These are phyloP conservation scores for Claviceps sp. DNA, from an alignment of 2,329 filamentous ascomycete genomes.

Conservation along the genomic window DNA sequence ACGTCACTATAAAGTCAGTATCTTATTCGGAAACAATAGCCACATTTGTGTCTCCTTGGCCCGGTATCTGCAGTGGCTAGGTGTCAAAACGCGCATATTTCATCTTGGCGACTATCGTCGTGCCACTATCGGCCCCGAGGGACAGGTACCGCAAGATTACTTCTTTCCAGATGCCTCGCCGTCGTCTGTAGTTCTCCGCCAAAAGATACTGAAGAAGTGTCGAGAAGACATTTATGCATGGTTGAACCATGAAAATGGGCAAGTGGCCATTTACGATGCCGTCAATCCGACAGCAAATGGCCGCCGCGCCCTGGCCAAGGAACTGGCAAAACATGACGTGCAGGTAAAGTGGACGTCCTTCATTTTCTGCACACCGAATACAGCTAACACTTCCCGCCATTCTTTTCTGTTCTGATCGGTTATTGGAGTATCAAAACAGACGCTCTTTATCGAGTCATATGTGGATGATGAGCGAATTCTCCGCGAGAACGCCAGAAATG, in stretches of 20 bases:
- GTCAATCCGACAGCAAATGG: conserved; percentile 84
- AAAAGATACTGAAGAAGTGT: conserved; percentile 96
- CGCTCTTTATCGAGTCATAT: conserved; percentile 90
- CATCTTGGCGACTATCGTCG: conserved; percentile 93
- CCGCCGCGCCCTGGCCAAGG: conserved; percentile 74
- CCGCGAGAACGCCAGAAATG: conserved; percentile 88
- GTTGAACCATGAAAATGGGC: conserved; percentile 91
- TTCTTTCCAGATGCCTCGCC: conserved; percentile 94
- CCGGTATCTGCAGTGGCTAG: conserved; percentile 89
- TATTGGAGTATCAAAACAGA: conserved; percentile 34
- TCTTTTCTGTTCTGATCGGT: too few species aligned
- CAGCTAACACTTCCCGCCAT: neutral
- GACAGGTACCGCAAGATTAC: conserved; percentile 87
- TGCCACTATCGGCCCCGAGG: conserved; percentile 72
- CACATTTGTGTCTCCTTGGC: conserved; percentile 94
- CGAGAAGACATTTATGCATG: conserved; percentile 95
- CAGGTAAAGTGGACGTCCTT: conserved; percentile 37
- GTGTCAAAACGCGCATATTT: conserved; percentile 96
- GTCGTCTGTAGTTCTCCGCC: conserved; percentile 79
- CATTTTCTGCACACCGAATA: neutral
- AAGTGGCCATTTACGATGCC: conserved; percentile 96
- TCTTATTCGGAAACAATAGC: conserved; percentile 25
- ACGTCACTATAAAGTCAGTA: neutral
- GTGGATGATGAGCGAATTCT: conserved; percentile 90
- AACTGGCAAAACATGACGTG: conserved; percentile 95